Percentiles rank a stretch among this genome's conserved stretches.
These are phyloP conservation scores for Epichloe gansuensis DNA, from an alignment of 2,329 filamentous ascomycete species.

Conservation along the genomic window DNA sequence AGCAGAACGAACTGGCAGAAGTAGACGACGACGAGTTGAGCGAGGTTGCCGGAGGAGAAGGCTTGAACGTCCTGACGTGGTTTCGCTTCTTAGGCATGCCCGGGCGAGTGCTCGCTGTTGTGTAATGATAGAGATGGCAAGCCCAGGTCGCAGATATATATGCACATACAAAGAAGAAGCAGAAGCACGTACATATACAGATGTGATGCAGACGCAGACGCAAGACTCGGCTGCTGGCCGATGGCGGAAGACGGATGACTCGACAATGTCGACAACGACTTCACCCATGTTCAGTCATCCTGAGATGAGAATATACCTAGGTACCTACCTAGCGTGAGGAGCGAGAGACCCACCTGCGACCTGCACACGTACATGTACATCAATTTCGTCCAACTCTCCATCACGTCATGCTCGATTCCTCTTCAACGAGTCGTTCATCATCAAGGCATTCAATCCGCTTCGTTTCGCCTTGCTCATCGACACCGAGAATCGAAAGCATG, in stretches of 20 bases:
- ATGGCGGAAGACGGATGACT: background rate
- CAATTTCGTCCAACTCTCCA: background rate
- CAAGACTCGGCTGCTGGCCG: background rate
- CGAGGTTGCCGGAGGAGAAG: slow-evolving; percentile 41
- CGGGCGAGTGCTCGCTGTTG: slow-evolving; percentile 8
- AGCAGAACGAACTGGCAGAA: background rate
- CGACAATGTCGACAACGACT: background rate
- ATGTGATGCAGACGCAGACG: background rate
- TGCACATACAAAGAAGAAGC: background rate
- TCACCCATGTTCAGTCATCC: too few relatives aligned
- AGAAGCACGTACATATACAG: background rate
- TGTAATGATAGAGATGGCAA: background rate
- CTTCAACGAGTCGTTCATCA: background rate
- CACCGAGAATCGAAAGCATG: background rate
- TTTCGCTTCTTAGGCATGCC: slow-evolving; percentile 55
- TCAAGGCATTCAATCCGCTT: background rate
- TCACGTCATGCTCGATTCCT: background rate
- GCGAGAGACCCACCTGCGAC: too few relatives aligned
- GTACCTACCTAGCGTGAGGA: too few relatives aligned
- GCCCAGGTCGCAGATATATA: background rate
- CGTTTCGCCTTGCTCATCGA: background rate
- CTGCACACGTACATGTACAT: too few relatives aligned
- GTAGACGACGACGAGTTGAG: slow-evolving; percentile 9
- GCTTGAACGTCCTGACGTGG: slow-evolving; percentile 43
- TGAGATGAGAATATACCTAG: too few relatives aligned